phyloP scores from a whole-genome alignment of 2,329 filamentous ascomycete species.

The Ceratocystis colombiana region DNA sequence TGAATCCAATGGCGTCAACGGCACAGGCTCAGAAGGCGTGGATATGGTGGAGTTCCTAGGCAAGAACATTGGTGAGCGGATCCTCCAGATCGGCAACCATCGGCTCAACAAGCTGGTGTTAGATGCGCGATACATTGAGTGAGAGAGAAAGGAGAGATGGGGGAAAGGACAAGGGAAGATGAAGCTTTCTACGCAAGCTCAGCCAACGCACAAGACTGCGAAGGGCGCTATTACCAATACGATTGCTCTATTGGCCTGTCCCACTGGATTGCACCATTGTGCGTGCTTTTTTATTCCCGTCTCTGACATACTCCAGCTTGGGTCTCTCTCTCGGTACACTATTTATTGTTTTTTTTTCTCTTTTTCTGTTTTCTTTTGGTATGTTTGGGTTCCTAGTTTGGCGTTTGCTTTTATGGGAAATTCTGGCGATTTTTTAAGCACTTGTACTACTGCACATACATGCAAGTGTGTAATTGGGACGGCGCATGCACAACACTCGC shows the following conservation, averaged over 20 bases:
- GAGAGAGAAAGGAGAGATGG: neutral
- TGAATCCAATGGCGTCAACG: neutral
- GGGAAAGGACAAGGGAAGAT: neutral
- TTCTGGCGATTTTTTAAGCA: neutral
- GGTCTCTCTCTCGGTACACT: too few species aligned
- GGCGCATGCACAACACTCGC: conserved; percentile 5
- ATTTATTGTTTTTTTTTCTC: too few species aligned
- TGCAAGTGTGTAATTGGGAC: conserved; percentile 7
- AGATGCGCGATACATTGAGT: conserved; percentile 45
- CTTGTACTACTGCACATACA: neutral
- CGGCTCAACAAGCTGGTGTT: conserved; percentile 43
- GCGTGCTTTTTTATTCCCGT: too few species aligned
- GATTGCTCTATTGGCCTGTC: too few species aligned
- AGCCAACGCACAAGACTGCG: neutral
- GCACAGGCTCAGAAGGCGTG: conserved; percentile 33
- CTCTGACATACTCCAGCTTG: too few species aligned
- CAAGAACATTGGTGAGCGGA: conserved; percentile 42
- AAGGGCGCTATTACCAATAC: neutral
- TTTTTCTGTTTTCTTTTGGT: neutral
- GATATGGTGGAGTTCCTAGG: conserved; percentile 48
- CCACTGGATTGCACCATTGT: too few species aligned
- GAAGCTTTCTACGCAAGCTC: neutral
- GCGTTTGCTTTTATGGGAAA: conserved; percentile 1
- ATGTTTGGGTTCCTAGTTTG: conserved; percentile 9
- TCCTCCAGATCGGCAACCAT: conserved; percentile 40